Evolutionary conservation across 805 yeast genomes (phyloP).

Genomic region (Candida succiphila): DNA sequence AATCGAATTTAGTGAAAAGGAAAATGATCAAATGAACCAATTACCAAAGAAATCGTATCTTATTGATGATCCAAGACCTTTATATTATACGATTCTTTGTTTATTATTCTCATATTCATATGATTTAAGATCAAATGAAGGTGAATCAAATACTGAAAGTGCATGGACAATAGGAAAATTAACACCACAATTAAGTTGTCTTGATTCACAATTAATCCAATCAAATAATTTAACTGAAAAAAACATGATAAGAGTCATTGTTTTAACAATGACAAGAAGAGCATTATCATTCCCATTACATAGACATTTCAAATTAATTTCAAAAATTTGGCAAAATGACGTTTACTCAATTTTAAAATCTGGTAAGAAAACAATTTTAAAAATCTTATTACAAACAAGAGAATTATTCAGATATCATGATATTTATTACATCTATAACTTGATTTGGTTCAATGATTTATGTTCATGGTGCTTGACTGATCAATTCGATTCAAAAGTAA

Average conservation of each 20-base stretch:
- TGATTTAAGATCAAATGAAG: conserved; percentile 66
- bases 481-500: conserved; percentile 44
- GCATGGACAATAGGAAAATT: conserved; percentile 92
- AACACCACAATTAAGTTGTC: conserved; percentile 63
- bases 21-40: conserved; percentile 56
- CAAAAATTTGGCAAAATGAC: conserved; percentile 69
- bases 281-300: conserved; percentile 75
- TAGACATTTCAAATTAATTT: conserved; percentile 52
- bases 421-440: conserved; percentile 74
- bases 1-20: conserved; percentile 46
- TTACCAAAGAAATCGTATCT: conserved; percentile 58
- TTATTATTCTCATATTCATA: conserved; percentile 65
- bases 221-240: conserved; percentile 21
- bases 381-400: conserved; percentile 47
- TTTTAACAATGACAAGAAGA: conserved; percentile 58
- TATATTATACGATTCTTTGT: conserved; percentile 55
- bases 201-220: conserved; percentile 50
- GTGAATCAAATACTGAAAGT: conserved; percentile 70
- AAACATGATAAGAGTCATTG: conserved; percentile 37
- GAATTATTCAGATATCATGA: conserved; percentile 79
- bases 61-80: conserved; percentile 42
- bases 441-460: conserved; percentile 67
- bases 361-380: conserved; percentile 61
- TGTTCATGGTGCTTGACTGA: conserved; percentile 63
- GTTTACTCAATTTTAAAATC: conserved; percentile 51